Evolutionary conservation across 495 filamentous ascomycete species (phyloP), one percentile per base, ranked within the genome.

Genomic region (Rhypophila decipiens): DNA sequence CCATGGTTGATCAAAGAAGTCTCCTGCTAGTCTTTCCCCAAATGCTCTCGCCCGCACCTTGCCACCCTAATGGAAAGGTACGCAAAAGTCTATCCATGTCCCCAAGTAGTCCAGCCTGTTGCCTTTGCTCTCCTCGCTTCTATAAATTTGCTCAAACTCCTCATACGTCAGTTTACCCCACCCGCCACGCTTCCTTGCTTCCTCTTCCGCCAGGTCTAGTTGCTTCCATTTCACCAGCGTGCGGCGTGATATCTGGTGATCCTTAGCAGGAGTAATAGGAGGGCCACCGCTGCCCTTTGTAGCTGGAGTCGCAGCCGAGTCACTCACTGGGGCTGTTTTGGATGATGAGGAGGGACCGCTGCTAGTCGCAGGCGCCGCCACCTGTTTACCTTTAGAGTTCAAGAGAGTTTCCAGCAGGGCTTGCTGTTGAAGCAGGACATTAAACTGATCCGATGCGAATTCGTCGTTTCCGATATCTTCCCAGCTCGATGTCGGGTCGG

Each of bases 1-100:
- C n/a, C n/a, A n/a, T n/a, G n/a, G n/a, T n/a, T n/a, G n/a, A n/a
- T n/a, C n/a, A n/a, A n/a, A n/a, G n/a, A n/a, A n/a, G n/a, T n/a
- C n/a, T n/a, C n/a, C n/a, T n/a, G n/a, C n/a, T n/a, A n/a, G n/a
- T n/a, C n/a, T n/a, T n/a, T n/a, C n/a, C n/a, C n/a, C n/a, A n/a
- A n/a, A n/a, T n/a, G n/a, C n/a, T n/a, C n/a, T n/a, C n/a, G n/a
- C n/a, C n/a, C n/a, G n/a, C n/a, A n/a, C n/a, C n/a, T n/a, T n/a
- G n/a, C n/a, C n/a, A n/a, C n/a, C 9, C 50, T 60, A 64, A 15
- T 50, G 44, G 33, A 67, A 74, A 10, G 76, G 75, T 46, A 80
- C 77, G 56, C 76, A 80, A 57, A 90, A 86, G 62, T 93, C 87
- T 58, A 90, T 88, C 88, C 88, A 95, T 46, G 74, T 84, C 15